Evolutionary conservation across 2,329 filamentous ascomycete genomes (phyloP), one percentile per base, ranked within the genome.

Genomic region (Cadophora gregata): DNA sequence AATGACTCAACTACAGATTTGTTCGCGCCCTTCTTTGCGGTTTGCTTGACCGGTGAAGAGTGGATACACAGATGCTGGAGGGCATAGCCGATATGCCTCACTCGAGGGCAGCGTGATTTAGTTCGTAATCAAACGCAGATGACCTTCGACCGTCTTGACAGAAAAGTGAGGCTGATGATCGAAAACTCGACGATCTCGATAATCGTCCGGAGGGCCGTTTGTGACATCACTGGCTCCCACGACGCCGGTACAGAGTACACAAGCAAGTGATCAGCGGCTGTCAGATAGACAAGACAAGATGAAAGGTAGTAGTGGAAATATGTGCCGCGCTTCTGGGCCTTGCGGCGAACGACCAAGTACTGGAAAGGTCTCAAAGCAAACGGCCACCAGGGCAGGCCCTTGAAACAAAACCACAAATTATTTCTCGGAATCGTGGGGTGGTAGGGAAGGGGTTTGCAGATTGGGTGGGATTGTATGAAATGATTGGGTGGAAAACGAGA

Each of bases 1-100:
- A 42, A 59, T 64, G 62, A 64, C 53, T 60, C 58, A 31, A 60
- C 31, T 31, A n/a, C 10, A 51, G 55, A n/a, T 31, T 64, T 59
- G 53, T 53, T 53, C 53, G 55, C 51, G 62, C 27, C 38, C 19
- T 50, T 59, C 38, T 31, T 24, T 3, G n/a, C 24, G 14, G 8
- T 12, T 62, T 29, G 29, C 24, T 19, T 45, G 53, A 36, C 31
- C 45, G 55, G 42, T 45, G 45, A 36, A 48, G 62, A 59, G n/a
- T 27, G 55, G 47, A 24, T 56, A 31, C 19, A 27, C 16, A 38
- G 50, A 58, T 53, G 50, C 29, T 56, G 62, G 51, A 51, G 60
- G 47, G 62, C 53, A 59, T 21, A 58, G 51, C 19, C 45, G 50
- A 19, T 45, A 56, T 58, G 36, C 61, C 36, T 48, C 21, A 24